Base-by-base conservation (phyloP, 2,329 filamentous ascomycete species). In the Fusarium drepaniforme region DNA sequence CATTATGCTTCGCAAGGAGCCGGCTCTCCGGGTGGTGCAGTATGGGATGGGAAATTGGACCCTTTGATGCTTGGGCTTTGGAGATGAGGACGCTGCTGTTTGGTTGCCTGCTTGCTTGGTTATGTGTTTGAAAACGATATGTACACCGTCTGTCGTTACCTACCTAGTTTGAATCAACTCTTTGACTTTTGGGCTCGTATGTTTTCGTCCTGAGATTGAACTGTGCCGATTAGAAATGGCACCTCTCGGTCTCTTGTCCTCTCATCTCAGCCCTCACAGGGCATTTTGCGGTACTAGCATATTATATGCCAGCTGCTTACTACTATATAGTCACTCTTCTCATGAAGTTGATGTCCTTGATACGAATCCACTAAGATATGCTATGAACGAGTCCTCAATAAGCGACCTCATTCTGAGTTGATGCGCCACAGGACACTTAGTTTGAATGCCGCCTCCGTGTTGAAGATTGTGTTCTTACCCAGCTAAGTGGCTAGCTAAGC, bases 1-100 rank as follows among this genome's bases (percentile, higher is more conserved):
- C 37, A 71, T 76, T 5, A 38, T 77, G 30, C 7, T 46, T 15
- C 35, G 35, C 13, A 37, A 37, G 35, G 35, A 37, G 12, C 13
- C 33, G 33, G 33, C 12, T 33, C 33, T 12, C 9, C 33, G 11
- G 33, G 33, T 33, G 33, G 33, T 37, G 35, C 12, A 37, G 35
- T 37, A 13, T 37, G 11, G 35, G 35, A 12, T 37, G 12, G 12
- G 6, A 7, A 37, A 6, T 6, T 37, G 35, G 35, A 13, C 5
- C 11, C 35, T 37, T 23, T 23, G 23, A 35, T 15, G 13, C 21
- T 16, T 49, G 46, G 37, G 49, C 15, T 28, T 58, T 58, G 42
- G 23, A 18, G 40, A 49, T 35, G 16, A 23, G 49, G 33, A 23
- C 28, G 18, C 9, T 49, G 25, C 35, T 3, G 18, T 57, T 25